These are phyloP conservation scores for Purpureocillium takamizusanense DNA, from an alignment of 2,329 filamentous ascomycete species.

Conservation along the genomic window DNA sequence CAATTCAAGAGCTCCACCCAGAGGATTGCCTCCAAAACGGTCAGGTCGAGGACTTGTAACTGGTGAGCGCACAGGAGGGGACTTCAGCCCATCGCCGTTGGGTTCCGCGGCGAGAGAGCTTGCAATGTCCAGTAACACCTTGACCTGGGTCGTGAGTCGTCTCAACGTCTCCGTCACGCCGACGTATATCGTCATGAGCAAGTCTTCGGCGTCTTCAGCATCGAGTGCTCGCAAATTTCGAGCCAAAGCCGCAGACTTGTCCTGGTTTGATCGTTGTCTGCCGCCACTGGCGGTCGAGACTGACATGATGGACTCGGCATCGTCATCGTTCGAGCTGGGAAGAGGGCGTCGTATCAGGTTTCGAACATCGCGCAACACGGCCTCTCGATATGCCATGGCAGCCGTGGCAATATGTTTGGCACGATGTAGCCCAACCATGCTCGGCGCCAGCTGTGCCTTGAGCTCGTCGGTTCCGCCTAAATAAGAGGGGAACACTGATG, in stretches of 20 bases:
- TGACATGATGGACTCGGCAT: conserved; percentile 83
- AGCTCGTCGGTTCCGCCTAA: conserved; percentile 63
- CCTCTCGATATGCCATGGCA: conserved; percentile 75
- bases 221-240: conserved; percentile 81
- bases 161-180: conserved; percentile 80
- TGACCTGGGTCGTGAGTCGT: conserved; percentile 81
- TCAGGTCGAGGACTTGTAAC: conserved; percentile 40
- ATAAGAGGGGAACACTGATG: conserved; percentile 69
- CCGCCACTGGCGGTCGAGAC: conserved; percentile 66
- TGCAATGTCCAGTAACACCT: conserved; percentile 88
- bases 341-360: conserved; percentile 74
- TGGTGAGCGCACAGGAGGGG: conserved; percentile 41
- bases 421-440: conserved; percentile 70
- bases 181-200: conserved; percentile 77
- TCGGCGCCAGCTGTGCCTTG: conserved; percentile 59
- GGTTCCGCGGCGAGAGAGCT: conserved; percentile 53
- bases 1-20: conserved; percentile 31
- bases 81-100: conserved; percentile 31
- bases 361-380: conserved; percentile 78
- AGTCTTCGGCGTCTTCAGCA: conserved; percentile 71
- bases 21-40: conserved; percentile 14
- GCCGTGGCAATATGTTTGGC: conserved; percentile 74
- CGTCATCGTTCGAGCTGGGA: conserved; percentile 89
- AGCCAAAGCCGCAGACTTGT: conserved; percentile 82
- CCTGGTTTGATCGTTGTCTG: conserved; percentile 65